Base-by-base conservation (phyloP, 495 filamentous ascomycete species). In the Penicillium odoratum region DNA sequence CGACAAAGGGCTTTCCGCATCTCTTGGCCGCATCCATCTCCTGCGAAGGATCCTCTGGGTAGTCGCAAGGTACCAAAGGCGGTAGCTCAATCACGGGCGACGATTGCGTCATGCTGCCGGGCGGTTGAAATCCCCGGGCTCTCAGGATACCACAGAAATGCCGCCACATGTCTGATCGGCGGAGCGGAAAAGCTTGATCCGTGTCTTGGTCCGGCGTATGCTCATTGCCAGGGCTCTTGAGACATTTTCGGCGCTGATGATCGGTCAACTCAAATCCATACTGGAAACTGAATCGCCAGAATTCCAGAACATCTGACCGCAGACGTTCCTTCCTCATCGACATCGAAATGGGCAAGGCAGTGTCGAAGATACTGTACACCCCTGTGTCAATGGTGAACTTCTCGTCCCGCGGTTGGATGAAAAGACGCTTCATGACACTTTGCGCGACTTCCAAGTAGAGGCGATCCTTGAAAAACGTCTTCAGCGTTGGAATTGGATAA, bases 401-500 rank as follows among this genome's bases (percentile, higher is more conserved):
- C n/a, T n/a, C 15, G 13, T 50, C 48, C 0, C 18, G 15, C n/a
- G 18, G 28, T 15, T 25, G 30, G 5, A 36, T 3, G n/a, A 33
- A 33, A 3, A 56, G 40, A 42, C 45, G 36, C 49, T 50, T 49
- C 18, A 60, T 60, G 1, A 56, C 52, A 48, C 30, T 40, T 25
- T 56, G 52, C 8, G 44, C 47, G 3, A 60, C 58, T 16, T 56
- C 29, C 0, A 60, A 52, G 16, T 60, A 60, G 21, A 55, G 7
- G 5, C 45, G 40, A 40, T 60, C 58, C 34, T 60, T 51, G n/a
- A 60, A 60, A 15, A 60, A 60, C 3, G 58, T 60, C 25, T 52
- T 38, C 16, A 60, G 26, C 16, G 55, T 57, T 11, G 48, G 55
- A 28, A 56, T 55, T 31, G 42, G 43, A 26, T 55, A 40, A 16